Evolutionary conservation across 2,329 filamentous ascomycete genomes (phyloP).

Genomic region (Beauveria bassiana): DNA sequence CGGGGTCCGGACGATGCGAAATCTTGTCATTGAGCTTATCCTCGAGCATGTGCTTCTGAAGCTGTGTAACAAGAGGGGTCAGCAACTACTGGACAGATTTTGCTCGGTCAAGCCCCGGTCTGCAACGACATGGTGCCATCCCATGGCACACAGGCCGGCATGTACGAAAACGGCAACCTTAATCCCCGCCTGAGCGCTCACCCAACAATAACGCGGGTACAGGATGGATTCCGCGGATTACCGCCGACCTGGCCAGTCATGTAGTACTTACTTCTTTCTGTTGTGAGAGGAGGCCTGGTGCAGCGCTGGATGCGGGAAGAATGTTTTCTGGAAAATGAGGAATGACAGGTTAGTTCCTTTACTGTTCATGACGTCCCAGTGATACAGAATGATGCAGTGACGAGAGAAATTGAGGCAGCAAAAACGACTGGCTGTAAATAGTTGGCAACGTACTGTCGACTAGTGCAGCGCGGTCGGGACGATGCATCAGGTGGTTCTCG

Average conservation of each 20-base stretch:
- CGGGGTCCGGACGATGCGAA: constrained; percentile 65
- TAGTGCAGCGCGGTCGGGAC: constrained; percentile 68
- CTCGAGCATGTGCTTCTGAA: constrained; percentile 80
- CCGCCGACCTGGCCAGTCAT: not conserved
- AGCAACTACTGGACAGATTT: not conserved
- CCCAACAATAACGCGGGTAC: not conserved
- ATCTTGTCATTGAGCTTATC: constrained; percentile 85
- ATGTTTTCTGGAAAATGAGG: constrained; percentile 61
- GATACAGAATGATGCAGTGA: not conserved
- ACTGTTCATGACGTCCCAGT: not conserved
- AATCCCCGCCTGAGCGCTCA: not conserved
- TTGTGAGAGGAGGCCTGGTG: constrained; percentile 69
- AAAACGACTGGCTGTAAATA: not conserved
- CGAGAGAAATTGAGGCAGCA: not conserved
- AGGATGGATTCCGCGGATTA: not conserved
- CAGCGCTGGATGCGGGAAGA: constrained; percentile 68
- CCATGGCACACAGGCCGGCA: not conserved
- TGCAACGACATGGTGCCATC: not conserved
- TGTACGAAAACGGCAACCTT: not conserved
- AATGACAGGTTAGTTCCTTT: constrained; percentile 16
- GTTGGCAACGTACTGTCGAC: constrained; percentile 59
- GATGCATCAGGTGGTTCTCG: constrained; percentile 63
- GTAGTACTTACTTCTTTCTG: constrained; percentile 58
- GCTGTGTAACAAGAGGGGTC: constrained; percentile 27
- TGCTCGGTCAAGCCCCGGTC: not conserved